Conservation (phyloP, 768 basidiomycete species). For the Collybiopsis luxurians region DNA sequence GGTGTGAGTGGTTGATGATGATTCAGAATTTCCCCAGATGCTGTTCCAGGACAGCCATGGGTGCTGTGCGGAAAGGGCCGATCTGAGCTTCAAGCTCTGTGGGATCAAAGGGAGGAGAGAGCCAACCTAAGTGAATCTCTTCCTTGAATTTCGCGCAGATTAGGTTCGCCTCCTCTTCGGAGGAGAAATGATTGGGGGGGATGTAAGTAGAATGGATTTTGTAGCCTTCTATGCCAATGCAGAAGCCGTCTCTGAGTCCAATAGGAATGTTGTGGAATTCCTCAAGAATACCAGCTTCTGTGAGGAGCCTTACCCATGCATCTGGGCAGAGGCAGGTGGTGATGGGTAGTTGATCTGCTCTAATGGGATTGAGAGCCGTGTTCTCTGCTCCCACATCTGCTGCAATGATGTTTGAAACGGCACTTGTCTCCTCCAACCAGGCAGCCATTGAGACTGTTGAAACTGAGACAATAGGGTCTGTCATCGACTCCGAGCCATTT, state of each 20-base stretch:
- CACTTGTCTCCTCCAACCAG: background rate
- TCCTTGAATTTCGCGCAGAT: constrained; percentile 13
- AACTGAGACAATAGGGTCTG: background rate
- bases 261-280: constrained; percentile 14
- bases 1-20: constrained; percentile 24
- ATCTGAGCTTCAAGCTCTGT: constrained; percentile 14
- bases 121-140: constrained; percentile 11
- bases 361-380: constrained; percentile 13
- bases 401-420: constrained; percentile 12
- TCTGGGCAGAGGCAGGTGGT: constrained; percentile 14
- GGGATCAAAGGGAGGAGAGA: constrained; percentile 12
- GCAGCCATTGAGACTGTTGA: background rate
- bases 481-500: background rate
- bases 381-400: constrained; percentile 10
- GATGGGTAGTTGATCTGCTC: constrained; percentile 9
- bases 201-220: constrained; percentile 7
- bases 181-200: constrained; percentile 15
- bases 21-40: constrained; percentile 18
- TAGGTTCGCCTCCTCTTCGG: constrained; percentile 8
- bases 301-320: constrained; percentile 10
- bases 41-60: constrained; percentile 23
- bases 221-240: constrained; percentile 12
- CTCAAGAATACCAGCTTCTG: constrained; percentile 5
- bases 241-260: constrained; percentile 18
- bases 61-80: constrained; percentile 23